Evolutionary conservation across 176 grass and related monocot species (phyloP).

Genomic region (Themeda triandra): DNA sequence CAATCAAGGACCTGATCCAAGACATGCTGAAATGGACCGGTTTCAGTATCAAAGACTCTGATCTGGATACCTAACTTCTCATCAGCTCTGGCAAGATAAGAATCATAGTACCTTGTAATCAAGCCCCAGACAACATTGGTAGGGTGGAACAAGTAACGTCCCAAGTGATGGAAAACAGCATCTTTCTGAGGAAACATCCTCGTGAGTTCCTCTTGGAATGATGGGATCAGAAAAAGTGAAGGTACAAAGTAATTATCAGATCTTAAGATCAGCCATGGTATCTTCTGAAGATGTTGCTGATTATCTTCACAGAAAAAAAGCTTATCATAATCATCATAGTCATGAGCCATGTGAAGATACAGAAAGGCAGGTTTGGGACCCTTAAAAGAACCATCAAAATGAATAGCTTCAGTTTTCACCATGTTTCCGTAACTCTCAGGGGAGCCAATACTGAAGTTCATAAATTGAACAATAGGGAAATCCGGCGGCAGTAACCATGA

Average conservation of each 20-base stretch:
- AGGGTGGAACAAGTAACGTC: constrained; percentile 70
- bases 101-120: constrained; percentile 68
- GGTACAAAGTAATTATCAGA: constrained; percentile 68
- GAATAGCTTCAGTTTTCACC: constrained; percentile 37
- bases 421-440: constrained; percentile 51
- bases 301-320: constrained; percentile 65
- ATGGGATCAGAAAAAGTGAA: constrained; percentile 62
- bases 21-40: constrained; percentile 71
- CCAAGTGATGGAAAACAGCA: constrained; percentile 60
- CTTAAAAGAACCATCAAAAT: constrained; percentile 17
- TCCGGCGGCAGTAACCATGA: constrained; percentile 58
- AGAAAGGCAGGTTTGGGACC: constrained; percentile 29
- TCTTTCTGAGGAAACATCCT: constrained; percentile 56
- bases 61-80: constrained; percentile 86
- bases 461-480: constrained; percentile 45
- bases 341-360: constrained; percentile 62
- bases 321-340: constrained; percentile 53
- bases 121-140: constrained; percentile 68
- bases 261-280: constrained; percentile 55
- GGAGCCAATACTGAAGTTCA: constrained; percentile 36
- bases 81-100: constrained; percentile 71
- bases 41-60: constrained; percentile 60
- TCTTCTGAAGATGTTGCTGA: constrained; percentile 42
- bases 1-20: constrained; percentile 88
- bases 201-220: constrained; percentile 49